Base-by-base conservation (phyloP, 78 protist genomes). In the Trichosphaerium sp. region DNA sequence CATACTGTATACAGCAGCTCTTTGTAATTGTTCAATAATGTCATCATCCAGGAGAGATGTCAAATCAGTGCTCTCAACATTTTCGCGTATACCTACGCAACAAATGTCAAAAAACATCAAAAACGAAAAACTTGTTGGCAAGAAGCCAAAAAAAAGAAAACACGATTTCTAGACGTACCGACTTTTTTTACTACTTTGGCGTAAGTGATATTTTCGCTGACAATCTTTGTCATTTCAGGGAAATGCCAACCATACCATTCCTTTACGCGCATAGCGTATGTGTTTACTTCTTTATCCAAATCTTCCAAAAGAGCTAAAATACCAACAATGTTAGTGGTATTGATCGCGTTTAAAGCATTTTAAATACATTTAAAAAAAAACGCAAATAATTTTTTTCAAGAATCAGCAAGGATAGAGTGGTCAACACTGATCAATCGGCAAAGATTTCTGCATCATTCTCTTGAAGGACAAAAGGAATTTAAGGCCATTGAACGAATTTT, bases 181-280 rank as follows among this genome's bases (percentile, higher is more conserved):
- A 92, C 85, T 38, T 28, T 54, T 43, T 54, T 59, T 42, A 84
- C 81, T 29, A 49, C 42, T 42, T 76, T 58, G 40, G 93, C 91
- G 62, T 80, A 94, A 28, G 70, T 72, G 10, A 88, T 28, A 40
- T 91, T 86, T 74, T 87, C 96, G 32, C 86, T 14, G 7, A 93
- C 69, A 34, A 89, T 56, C 83, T 88, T 92, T 54, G 75, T 71
- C 48, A 91, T n/a, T 68, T 94, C 98, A 48, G 98, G 99, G 93
- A 94, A 97, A 76, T 93, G 98, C 97, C 94, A 91, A 7, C 96
- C 97, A 81, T 91, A 97, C 98, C 98, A 97, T 69, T 97, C 99
- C 59, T 93, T 82, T 62, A 88, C 94, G 51, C 99, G 85, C 99
- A 95, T 95, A 32, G 87, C 85, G 63, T 91, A 94, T 56, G 88